phyloP scores from a whole-genome alignment of 2,329 filamentous ascomycete species.

The Neofusicoccum sp. region DNA sequence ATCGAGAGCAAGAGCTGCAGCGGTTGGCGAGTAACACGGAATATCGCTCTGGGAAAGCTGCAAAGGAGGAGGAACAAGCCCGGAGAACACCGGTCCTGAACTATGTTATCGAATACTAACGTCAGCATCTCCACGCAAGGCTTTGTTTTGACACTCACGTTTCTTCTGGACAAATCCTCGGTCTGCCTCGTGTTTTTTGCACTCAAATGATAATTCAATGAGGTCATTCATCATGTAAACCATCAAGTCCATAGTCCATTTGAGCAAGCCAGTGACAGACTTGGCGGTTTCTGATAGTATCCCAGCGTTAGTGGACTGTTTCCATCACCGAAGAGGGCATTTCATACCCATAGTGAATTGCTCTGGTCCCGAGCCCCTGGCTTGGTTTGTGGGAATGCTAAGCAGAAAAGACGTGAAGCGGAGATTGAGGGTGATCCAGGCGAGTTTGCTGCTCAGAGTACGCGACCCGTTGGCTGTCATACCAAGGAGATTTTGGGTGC shows the following conservation, averaged over 20 bases:
- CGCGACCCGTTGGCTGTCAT: conserved; percentile 64
- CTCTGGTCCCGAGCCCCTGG: not conserved
- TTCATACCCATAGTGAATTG: conserved; percentile 9
- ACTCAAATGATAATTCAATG: conserved; percentile 41
- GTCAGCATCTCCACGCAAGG: not conserved
- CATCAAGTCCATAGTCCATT: conserved; percentile 73
- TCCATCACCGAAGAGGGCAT: too few relatives aligned
- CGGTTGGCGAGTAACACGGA: conserved; percentile 36
- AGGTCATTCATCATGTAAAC: conserved; percentile 60
- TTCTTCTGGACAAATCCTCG: conserved; percentile 21
- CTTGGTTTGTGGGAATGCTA: conserved; percentile 14
- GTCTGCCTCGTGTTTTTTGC: conserved; percentile 21
- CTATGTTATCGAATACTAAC: not conserved
- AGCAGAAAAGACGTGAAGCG: conserved; percentile 13
- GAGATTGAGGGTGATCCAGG: conserved; percentile 74
- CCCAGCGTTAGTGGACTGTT: conserved; percentile 25
- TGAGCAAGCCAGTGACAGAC: conserved; percentile 71
- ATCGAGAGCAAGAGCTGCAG: conserved; percentile 28
- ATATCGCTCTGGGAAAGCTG: conserved; percentile 49
- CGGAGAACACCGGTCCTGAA: conserved; percentile 27
- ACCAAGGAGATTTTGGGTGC: conserved; percentile 77
- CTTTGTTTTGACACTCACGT: not conserved
- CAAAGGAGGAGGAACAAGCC: conserved; percentile 65
- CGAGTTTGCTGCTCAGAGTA: conserved; percentile 70
- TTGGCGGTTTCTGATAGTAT: conserved; percentile 65